These are phyloP conservation scores for Sugiyamaella smithiae DNA, from an alignment of 805 yeast genomes.

Conservation along the genomic window DNA sequence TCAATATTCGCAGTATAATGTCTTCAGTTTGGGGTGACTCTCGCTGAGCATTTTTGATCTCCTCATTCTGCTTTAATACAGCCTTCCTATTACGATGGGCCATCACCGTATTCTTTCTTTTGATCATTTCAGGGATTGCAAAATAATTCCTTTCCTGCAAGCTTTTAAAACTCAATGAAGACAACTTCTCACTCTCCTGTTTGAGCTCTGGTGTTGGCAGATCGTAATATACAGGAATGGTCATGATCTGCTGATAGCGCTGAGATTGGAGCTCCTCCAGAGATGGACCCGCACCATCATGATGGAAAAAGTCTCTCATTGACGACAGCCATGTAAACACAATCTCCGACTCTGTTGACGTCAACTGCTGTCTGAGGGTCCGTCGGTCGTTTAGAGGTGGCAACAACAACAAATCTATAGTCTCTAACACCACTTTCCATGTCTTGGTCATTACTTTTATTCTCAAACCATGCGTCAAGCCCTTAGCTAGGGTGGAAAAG, in stretches of 20 bases:
- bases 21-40: constrained; percentile 56
- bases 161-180: constrained; percentile 51
- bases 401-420: constrained; percentile 67
- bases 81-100: constrained; percentile 66
- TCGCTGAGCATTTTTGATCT: constrained; percentile 45
- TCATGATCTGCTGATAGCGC: constrained; percentile 59
- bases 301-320: constrained; percentile 73
- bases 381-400: constrained; percentile 56
- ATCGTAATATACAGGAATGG: constrained; percentile 66
- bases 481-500: constrained; percentile 58
- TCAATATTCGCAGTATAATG: constrained; percentile 64
- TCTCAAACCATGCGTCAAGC: constrained; percentile 53
- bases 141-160: constrained; percentile 49
- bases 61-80: constrained; percentile 47
- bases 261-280: constrained; percentile 58
- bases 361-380: constrained; percentile 44
- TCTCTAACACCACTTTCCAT: constrained; percentile 70
- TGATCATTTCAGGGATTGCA: constrained; percentile 44
- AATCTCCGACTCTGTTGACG: constrained; percentile 60
- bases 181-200: constrained; percentile 56
- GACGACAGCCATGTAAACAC: constrained; percentile 69
- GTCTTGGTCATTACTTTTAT: constrained; percentile 69
- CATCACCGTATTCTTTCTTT: constrained; percentile 62
- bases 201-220: constrained; percentile 45
- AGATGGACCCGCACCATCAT: constrained; percentile 79